These are phyloP conservation scores for Hemisphaericaspora subhashii DNA, from an alignment of 1,139 yeast species.

Conservation along the genomic window DNA sequence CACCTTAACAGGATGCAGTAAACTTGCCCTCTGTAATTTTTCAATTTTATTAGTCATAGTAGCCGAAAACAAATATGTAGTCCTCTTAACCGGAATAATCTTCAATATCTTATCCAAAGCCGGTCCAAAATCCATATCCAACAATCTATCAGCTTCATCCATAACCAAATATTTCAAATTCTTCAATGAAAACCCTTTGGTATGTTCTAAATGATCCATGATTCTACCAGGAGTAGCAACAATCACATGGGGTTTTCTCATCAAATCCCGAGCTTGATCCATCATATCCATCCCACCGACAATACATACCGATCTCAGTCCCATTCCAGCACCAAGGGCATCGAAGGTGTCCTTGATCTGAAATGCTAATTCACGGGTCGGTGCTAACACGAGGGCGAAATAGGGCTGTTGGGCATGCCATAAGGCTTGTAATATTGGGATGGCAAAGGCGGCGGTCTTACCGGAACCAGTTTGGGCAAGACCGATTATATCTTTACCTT, in stretches of 20 bases:
- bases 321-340: conserved; percentile 89
- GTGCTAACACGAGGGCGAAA: conserved; percentile 88
- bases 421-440: conserved; percentile 85
- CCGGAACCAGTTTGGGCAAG: conserved; percentile 86
- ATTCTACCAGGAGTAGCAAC: conserved; percentile 85
- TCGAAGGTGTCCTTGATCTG: conserved; percentile 96
- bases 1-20: conserved; percentile 84
- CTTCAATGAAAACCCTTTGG: conserved; percentile 85
- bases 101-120: conserved; percentile 84
- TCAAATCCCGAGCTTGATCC: conserved; percentile 93
- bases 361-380: conserved; percentile 95
- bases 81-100: conserved; percentile 81
- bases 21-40: conserved; percentile 89
- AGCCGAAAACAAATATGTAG: conserved; percentile 89
- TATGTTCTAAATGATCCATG: conserved; percentile 92
- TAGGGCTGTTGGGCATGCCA: conserved; percentile 89
- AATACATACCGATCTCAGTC: conserved; percentile 79
- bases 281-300: conserved; percentile 99
- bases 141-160: conserved; percentile 96
- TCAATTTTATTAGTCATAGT: conserved; percentile 96
- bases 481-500: conserved; percentile 82
- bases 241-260: conserved; percentile 90
- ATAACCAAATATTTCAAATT: conserved; percentile 81
- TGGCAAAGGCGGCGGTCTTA: conserved; percentile 83
- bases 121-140: conserved; percentile 97